Evolutionary conservation across 371 early-diverging fungal species (phyloP).

Genomic region (Conidiobolus incongruus): DNA sequence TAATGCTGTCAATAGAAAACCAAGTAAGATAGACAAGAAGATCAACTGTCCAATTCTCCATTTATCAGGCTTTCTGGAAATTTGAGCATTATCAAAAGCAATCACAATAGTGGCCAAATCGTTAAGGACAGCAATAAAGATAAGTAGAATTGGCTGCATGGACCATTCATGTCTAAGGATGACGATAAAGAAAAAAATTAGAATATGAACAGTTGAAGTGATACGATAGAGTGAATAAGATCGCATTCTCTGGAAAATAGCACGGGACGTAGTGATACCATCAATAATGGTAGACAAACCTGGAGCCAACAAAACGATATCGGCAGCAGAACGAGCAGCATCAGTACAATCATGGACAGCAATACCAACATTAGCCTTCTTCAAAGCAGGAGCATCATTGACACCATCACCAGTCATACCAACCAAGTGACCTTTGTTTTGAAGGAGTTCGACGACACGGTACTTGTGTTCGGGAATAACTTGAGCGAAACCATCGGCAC

Average conservation of each 20-base stretch:
- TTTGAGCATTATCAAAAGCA: too few relatives aligned
- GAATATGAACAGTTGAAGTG: slow-evolving; percentile 66
- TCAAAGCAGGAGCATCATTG: slow-evolving; percentile 84
- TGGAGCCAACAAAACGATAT: too few relatives aligned
- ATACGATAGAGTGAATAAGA: slow-evolving; percentile 75
- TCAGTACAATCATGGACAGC: too few relatives aligned
- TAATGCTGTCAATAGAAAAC: slow-evolving; percentile 28
- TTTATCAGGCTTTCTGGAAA: slow-evolving; percentile 53
- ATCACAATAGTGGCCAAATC: slow-evolving; percentile 73
- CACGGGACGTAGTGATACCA: too few relatives aligned
- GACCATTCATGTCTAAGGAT: slow-evolving; percentile 39
- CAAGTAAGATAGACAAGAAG: slow-evolving; percentile 41
- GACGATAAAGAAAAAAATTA: slow-evolving; percentile 71
- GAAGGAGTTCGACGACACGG: slow-evolving; percentile 70
- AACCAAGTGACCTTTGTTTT: slow-evolving; percentile 39
- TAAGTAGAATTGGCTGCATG: slow-evolving; percentile 39
- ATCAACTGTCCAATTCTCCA: slow-evolving; percentile 71
- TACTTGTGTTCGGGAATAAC: slow-evolving; percentile 93
- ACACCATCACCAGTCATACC: slow-evolving; percentile 84
- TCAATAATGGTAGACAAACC: too few relatives aligned
- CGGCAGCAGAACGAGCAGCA: too few relatives aligned
- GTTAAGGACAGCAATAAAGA: slow-evolving; percentile 56
- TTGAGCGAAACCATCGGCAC: slow-evolving; percentile 91
- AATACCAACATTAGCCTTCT: too few relatives aligned
- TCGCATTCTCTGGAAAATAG: slow-evolving; percentile 77